These are phyloP conservation scores for Suhomyces choctaworum DNA, from an alignment of 1,139 yeast genomes.

Conservation along the genomic window DNA sequence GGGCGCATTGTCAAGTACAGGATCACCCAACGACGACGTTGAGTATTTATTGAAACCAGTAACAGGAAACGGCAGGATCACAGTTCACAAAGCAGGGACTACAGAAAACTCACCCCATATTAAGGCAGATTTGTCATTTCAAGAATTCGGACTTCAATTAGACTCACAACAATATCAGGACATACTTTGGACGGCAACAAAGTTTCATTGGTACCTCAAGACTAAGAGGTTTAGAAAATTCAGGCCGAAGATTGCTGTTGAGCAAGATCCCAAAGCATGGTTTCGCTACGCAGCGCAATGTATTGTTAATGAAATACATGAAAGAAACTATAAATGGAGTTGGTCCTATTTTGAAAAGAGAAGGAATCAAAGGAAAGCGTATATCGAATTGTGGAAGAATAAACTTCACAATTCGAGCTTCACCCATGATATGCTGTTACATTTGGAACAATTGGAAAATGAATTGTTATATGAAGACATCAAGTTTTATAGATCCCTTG, in stretches of 20 bases:
- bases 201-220: conserved; percentile 74
- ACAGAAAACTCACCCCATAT: conserved; percentile 72
- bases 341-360: conserved; percentile 80
- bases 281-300: conserved; percentile 74
- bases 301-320: conserved; percentile 77
- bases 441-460: conserved; percentile 56
- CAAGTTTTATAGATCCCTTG: conserved; percentile 78
- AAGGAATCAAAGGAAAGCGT: conserved; percentile 68
- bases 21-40: conserved; percentile 26
- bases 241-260: conserved; percentile 62
- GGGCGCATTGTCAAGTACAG: conserved; percentile 25
- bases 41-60: conserved; percentile 86
- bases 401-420: conserved; percentile 40
- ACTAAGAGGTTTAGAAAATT: conserved; percentile 72
- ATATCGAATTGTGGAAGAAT: conserved; percentile 66
- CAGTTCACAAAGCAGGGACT: conserved; percentile 76
- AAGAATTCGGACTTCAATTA: conserved; percentile 81
- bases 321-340: conserved; percentile 76
- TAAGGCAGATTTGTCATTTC: conserved; percentile 73
- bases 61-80: conserved; percentile 80
- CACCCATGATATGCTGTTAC: conserved; percentile 35
- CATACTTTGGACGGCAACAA: conserved; percentile 77
- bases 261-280: conserved; percentile 80
- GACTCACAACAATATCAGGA: conserved; percentile 86
- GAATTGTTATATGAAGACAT: conserved; percentile 74